Base-by-base conservation (phyloP, 2,329 filamentous ascomycete genomes). In the Onygenales sp. region DNA sequence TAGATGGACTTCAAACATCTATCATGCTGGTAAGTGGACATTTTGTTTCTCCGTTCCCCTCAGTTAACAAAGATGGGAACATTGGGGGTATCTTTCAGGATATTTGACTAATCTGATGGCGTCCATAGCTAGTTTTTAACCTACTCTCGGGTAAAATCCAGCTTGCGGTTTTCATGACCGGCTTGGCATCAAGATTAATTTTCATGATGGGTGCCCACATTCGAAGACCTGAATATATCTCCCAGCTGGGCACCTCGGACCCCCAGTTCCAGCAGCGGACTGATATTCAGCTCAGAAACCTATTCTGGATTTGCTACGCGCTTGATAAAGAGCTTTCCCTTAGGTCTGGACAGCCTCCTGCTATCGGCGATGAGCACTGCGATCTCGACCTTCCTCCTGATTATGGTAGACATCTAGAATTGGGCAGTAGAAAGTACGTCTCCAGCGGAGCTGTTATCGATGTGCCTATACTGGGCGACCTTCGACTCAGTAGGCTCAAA, bases 261-360 rank as follows among this genome's bases (percentile, higher is more conserved):
- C 64, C 11, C 49, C 59, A 27, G 21, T 27, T 27, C 21, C 21
- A 27, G 21, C 21, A 27, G 21, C 21, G 21, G 21, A 27, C 21
- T 5, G 21, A 27, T 27, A 27, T 27, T 4, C 67, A 71, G 34
- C 52, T 67, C 4, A 67, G 70, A 5, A 67, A 67, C 49, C 42
- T 81, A 0, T 82, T 82, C 58, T 82, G 80, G 78, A 58, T 81
- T 5, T 75, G 74, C 56, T 82, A 80, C 53, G 69, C 68, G 2
- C 63, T 79, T 8, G 79, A 83, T 57, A 82, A 80, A 55, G 79
- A 82, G n/a, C 68, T 81, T 10, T 67, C 76, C 0, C 65, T 82
- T 0, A 72, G 79, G 3, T 77, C 74, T 0, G 77, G 78, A 0
- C 77, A 79, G 47, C 78, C 78, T 0, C 78, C 78, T 1, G 63